Evolutionary conservation across 768 basidiomycete genomes (phyloP).

Genomic region (Candolleomyces efflorescens): DNA sequence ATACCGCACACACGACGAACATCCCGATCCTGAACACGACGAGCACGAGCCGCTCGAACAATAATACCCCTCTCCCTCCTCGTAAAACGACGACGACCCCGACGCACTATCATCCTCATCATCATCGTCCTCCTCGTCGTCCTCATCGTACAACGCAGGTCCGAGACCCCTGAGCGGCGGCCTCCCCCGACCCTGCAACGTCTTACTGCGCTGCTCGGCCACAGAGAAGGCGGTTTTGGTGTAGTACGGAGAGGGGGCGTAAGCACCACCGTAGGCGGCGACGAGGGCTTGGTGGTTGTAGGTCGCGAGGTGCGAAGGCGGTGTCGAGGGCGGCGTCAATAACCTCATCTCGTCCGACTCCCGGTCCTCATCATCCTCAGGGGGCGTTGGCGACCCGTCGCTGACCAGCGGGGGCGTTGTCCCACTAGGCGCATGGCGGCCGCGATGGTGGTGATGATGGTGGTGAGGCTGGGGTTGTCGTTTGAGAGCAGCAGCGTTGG

Average conservation of each 20-base stretch:
- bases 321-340: conserved; percentile 13
- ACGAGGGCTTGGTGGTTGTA: background rate
- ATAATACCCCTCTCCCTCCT: background rate
- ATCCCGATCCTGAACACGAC: background rate
- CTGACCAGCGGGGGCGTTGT: conserved; percentile 13
- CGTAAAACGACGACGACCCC: background rate
- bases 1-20: background rate
- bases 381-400: conserved; percentile 9
- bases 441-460: conserved; percentile 1
- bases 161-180: background rate
- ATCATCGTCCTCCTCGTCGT: conserved; percentile 1
- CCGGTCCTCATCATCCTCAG: conserved; percentile 4
- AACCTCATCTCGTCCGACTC: conserved; percentile 7
- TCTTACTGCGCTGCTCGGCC: background rate
- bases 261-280: background rate
- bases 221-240: background rate
- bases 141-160: background rate
- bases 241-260: conserved; percentile 6
- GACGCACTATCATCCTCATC: background rate
- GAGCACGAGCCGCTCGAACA: background rate
- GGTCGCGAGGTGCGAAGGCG: conserved; percentile 4
- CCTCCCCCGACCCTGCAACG: background rate
- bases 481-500: background rate
- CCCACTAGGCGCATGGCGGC: background rate
- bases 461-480: background rate